phyloP scores from a whole-genome alignment of 768 basidiomycete species.

The Xerocomellus intermedius region DNA sequence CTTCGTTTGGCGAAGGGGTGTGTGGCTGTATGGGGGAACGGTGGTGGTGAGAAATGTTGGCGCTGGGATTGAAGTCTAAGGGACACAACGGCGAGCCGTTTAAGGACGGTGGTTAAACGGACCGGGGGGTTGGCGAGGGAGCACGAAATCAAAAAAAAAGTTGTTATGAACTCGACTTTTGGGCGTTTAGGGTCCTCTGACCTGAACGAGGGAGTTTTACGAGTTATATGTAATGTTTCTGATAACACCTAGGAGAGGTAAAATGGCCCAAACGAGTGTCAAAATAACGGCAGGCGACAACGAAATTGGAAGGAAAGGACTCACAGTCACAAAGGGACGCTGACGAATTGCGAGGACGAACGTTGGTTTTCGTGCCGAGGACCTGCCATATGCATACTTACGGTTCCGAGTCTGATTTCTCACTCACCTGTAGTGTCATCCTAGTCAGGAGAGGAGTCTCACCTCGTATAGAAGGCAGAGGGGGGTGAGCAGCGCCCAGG shows the following conservation, averaged over 20 bases:
- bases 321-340: constrained; percentile 7
- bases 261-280: not conserved
- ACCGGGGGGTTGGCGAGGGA: not conserved
- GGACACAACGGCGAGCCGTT: constrained; percentile 1
- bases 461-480: not conserved
- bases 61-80: not conserved
- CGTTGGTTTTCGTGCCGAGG: constrained; percentile 21
- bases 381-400: constrained; percentile 14
- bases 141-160: not conserved
- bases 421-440: constrained; percentile 1
- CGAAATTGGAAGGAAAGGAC: constrained; percentile 11
- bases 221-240: constrained; percentile 8
- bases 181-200: not conserved
- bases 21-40: not conserved
- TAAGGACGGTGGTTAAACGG: constrained; percentile 12
- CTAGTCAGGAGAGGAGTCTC: constrained; percentile 4
- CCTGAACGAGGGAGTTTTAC: not conserved
- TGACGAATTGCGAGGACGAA: constrained; percentile 26
- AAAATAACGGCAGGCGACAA: constrained; percentile 18
- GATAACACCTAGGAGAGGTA: not conserved
- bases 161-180: not conserved
- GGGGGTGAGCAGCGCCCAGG: constrained; percentile 2
- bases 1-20: not conserved
- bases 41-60: constrained; percentile 6
- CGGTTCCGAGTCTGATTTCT: constrained; percentile 7